Evolutionary conservation across 352 stramenopile genomes (phyloP).

Genomic region (Thraustochytrium striatum): DNA sequence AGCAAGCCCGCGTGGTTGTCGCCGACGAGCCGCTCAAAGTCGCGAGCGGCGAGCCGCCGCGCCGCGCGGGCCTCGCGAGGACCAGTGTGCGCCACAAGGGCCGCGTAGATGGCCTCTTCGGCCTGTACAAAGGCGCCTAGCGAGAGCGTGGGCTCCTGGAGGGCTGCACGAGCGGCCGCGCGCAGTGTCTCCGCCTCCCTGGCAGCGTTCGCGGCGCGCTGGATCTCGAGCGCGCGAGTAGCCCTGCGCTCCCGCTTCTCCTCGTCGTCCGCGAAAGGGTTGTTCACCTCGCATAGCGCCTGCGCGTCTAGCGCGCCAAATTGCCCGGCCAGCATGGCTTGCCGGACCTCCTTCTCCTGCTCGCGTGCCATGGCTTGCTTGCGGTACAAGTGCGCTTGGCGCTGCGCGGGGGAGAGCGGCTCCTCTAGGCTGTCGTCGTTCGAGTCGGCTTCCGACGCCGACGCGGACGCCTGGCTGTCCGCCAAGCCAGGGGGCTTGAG

Average conservation of each 20-base stretch:
- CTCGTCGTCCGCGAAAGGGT: constrained; percentile 15
- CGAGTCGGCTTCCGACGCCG: background rate
- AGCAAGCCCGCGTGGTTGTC: too few species aligned
- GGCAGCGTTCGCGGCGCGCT: background rate
- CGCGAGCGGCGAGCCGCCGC: too few species aligned
- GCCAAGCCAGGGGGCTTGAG: background rate
- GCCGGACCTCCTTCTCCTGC: constrained; percentile 14
- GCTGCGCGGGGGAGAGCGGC: background rate
- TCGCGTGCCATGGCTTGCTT: constrained; percentile 10
- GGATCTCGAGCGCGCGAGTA: background rate
- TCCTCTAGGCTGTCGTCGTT: background rate
- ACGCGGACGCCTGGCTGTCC: background rate
- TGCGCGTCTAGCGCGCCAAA: constrained; percentile 27
- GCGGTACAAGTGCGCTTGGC: background rate
- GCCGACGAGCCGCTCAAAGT: too few species aligned
- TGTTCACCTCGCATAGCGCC: background rate
- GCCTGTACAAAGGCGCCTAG: background rate
- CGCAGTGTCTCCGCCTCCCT: background rate
- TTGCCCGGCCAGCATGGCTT: background rate
- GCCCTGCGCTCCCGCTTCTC: background rate
- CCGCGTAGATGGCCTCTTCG: background rate
- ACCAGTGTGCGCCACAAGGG: background rate
- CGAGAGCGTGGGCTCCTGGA: background rate
- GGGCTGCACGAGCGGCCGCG: background rate
- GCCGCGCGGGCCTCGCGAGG: too few species aligned